Percentiles rank a stretch among this genome's conserved stretches.
These are phyloP conservation scores for Naganishia albida DNA, from an alignment of 1,284 basidiomycete genomes.

Conservation along the genomic window DNA sequence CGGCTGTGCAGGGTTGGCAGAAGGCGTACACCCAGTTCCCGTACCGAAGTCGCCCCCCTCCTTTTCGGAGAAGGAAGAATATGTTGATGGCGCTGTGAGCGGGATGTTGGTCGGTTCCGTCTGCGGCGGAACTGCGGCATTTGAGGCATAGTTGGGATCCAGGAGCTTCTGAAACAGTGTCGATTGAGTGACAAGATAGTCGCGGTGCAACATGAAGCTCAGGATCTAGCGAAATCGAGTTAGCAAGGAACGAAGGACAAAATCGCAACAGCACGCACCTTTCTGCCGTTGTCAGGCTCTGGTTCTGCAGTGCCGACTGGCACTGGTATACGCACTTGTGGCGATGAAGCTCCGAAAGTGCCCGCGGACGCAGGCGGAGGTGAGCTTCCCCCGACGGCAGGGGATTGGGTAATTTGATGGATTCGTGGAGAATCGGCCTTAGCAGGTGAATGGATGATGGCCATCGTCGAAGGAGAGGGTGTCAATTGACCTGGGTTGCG, in stretches of 20 bases:
- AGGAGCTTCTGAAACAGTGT: conserved; percentile 48
- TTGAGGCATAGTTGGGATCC: conserved; percentile 33
- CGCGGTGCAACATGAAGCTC: conserved; percentile 48
- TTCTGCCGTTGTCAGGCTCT: not conserved
- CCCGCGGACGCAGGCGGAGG: conserved; percentile 2
- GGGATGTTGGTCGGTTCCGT: conserved; percentile 8
- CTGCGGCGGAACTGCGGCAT: conserved; percentile 3
- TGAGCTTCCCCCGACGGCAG: not conserved
- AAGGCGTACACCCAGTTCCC: not conserved
- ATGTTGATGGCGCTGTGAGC: conserved; percentile 20
- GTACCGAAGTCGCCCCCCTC: not conserved
- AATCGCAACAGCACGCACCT: conserved; percentile 9
- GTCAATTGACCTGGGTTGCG: conserved; percentile 31
- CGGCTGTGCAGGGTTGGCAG: not conserved
- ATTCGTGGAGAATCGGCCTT: conserved; percentile 5
- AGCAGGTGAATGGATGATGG: conserved; percentile 11
- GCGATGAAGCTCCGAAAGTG: conserved; percentile 14
- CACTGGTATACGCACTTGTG: not conserved
- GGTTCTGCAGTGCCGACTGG: not conserved
- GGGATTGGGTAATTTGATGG: not conserved
- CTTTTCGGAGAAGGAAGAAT: conserved; percentile 3
- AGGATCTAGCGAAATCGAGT: conserved; percentile 36
- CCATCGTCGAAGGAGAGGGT: conserved; percentile 29
- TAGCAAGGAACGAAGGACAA: not conserved
- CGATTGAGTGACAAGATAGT: conserved; percentile 52